Evolutionary conservation across 2,329 filamentous ascomycete species (phyloP).

Genomic region (Graphium sp.): DNA sequence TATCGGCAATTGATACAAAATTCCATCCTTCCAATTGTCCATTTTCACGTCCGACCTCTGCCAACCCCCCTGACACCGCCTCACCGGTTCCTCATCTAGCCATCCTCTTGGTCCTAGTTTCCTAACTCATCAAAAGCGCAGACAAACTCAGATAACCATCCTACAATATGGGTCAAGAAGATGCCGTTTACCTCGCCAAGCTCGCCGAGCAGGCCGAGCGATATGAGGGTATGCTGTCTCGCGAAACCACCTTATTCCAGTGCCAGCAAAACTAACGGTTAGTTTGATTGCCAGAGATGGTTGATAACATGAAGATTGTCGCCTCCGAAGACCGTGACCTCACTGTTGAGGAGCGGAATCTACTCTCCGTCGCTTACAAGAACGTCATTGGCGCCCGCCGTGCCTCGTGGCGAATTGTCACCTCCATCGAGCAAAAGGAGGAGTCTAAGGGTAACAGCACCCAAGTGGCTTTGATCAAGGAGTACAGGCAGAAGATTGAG

Average conservation of each 20-base stretch:
- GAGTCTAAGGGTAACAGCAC: constrained; percentile 94
- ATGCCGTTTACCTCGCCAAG: constrained; percentile 99
- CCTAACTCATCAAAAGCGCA: constrained; percentile 3
- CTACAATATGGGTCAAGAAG: constrained; percentile 99
- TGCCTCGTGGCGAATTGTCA: constrained; percentile 96
- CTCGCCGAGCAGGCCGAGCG: constrained; percentile 99
- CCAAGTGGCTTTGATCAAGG: constrained; percentile 85
- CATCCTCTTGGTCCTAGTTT: constrained; percentile 1
- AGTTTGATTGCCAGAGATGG: constrained; percentile 60
- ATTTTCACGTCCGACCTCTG: neutral
- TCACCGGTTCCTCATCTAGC: constrained; percentile 2
- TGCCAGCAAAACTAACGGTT: constrained; percentile 7
- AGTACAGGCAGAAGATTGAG: constrained; percentile 98
- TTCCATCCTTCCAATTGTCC: constrained; percentile 1
- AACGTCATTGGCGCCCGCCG: constrained; percentile 94
- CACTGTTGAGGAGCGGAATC: constrained; percentile 91
- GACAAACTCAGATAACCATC: constrained; percentile 11
- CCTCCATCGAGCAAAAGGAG: constrained; percentile 98
- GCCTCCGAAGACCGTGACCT: constrained; percentile 73
- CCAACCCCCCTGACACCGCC: neutral
- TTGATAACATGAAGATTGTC: constrained; percentile 99
- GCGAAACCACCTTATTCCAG: constrained; percentile 2
- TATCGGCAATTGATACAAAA: neutral
- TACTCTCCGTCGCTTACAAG: constrained; percentile 96
- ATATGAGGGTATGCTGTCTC: constrained; percentile 64